phyloP scores from a whole-genome alignment of 306 rosid genomes.

The Cicer cuneatum region DNA sequence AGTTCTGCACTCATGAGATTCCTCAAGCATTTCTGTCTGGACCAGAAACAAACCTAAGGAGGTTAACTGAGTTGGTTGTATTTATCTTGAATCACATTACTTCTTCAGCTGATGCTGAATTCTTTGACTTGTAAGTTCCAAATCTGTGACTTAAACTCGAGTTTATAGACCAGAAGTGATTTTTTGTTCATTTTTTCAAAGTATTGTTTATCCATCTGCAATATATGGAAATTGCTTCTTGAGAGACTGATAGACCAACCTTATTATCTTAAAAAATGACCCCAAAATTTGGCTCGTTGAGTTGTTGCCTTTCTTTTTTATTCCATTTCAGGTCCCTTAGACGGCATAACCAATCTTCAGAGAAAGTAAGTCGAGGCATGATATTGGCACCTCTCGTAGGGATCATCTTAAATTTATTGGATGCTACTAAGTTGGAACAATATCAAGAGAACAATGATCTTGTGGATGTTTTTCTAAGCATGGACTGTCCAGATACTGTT shows the following conservation, averaged over 20 bases:
- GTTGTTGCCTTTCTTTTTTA: background rate
- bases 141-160: constrained; percentile 20
- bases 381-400: constrained; percentile 92
- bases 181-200: background rate
- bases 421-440: constrained; percentile 65
- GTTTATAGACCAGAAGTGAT: constrained; percentile 1
- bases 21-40: constrained; percentile 93
- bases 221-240: constrained; percentile 20
- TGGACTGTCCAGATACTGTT: constrained; percentile 84
- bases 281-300: constrained; percentile 10
- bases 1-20: constrained; percentile 82
- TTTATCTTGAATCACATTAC: constrained; percentile 83
- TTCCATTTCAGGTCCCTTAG: constrained; percentile 69
- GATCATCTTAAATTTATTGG: constrained; percentile 83
- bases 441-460: constrained; percentile 70
- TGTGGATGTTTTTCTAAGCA: constrained; percentile 82
- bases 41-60: constrained; percentile 83
- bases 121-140: constrained; percentile 89
- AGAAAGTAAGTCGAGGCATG: constrained; percentile 91
- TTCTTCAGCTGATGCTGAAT: constrained; percentile 85
- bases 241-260: constrained; percentile 13
- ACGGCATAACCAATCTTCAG: constrained; percentile 77
- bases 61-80: constrained; percentile 89
- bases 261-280: constrained; percentile 18
- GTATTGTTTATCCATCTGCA: constrained; percentile 5